Evolutionary conservation across 2,329 filamentous ascomycete genomes (phyloP).

Genomic region (Arachnopeziza araneosa): DNA sequence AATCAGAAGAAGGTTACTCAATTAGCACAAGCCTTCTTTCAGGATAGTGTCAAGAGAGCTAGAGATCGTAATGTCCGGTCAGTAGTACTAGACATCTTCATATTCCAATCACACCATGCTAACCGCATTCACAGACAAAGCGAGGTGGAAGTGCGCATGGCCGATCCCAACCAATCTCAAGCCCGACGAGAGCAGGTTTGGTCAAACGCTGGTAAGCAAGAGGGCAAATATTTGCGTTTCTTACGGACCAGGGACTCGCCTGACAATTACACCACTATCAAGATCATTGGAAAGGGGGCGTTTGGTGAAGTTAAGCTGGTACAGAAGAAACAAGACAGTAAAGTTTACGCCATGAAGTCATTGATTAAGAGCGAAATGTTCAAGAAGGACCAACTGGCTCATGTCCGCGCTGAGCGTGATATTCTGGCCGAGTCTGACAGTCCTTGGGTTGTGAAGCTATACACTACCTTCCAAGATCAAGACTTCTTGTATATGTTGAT

Average conservation of each 20-base stretch:
- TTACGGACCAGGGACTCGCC: slow-evolving; percentile 88
- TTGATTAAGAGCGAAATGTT: slow-evolving; percentile 99
- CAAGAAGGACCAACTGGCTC: slow-evolving; percentile 96
- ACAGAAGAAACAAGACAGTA: slow-evolving; percentile 91
- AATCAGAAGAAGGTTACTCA: slow-evolving; percentile 67
- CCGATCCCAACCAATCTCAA: slow-evolving; percentile 68
- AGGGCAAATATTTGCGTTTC: slow-evolving; percentile 90
- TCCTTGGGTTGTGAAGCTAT: slow-evolving; percentile 97
- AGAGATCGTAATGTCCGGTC: slow-evolving; percentile 93
- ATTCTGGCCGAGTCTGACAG: slow-evolving; percentile 99
- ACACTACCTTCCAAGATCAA: slow-evolving; percentile 93
- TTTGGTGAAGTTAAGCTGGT: slow-evolving; percentile 98
- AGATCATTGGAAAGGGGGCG: slow-evolving; percentile 98
- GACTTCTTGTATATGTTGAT: slow-evolving; percentile 99
- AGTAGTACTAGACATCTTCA: slow-evolving; percentile 22
- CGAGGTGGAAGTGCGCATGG: slow-evolving; percentile 82
- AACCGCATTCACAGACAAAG: slow-evolving; percentile 59
- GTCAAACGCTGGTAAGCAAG: slow-evolving; percentile 77
- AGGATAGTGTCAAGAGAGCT: slow-evolving; percentile 94
- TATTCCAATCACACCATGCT: neutral
- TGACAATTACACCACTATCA: slow-evolving; percentile 91
- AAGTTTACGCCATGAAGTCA: slow-evolving; percentile 97
- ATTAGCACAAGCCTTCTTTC: slow-evolving; percentile 87
- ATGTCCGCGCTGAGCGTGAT: slow-evolving; percentile 95
- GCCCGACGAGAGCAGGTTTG: slow-evolving; percentile 78